phyloP scores from a whole-genome alignment of 2,329 filamentous ascomycete species.

The Dothidotthia symphoricarpi region DNA sequence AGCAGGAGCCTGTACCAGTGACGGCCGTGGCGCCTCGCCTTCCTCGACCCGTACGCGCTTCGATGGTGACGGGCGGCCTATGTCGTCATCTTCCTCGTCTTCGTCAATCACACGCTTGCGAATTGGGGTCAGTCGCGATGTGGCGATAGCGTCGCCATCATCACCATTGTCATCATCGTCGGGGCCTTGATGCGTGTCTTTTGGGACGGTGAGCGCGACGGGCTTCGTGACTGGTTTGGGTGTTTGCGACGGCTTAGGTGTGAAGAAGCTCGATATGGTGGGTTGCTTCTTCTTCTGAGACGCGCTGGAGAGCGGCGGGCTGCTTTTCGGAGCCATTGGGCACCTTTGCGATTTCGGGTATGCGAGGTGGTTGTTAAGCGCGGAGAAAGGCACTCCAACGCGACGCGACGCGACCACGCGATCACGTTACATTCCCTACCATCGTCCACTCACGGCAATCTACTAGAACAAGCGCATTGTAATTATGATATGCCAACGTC shows the following conservation, averaged over 20 bases:
- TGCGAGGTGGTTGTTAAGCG: conserved; percentile 6
- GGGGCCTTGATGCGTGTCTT: conserved; percentile 11
- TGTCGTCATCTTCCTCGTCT: conserved; percentile 37
- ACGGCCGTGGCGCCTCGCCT: conserved; percentile 20
- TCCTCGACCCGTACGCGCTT: conserved; percentile 40
- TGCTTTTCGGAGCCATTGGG: conserved; percentile 41
- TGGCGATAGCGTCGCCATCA: conserved; percentile 8
- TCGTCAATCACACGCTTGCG: conserved; percentile 41
- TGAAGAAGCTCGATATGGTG: conserved; percentile 84
- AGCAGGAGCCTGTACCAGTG: conserved; percentile 23
- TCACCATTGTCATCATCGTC: conserved; percentile 16
- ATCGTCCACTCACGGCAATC: too few species aligned
- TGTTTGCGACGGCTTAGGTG: conserved; percentile 44
- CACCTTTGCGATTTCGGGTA: conserved; percentile 5
- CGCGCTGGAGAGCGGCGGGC: conserved; percentile 28
- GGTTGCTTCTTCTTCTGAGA: conserved; percentile 66
- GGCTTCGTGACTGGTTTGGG: conserved; percentile 27
- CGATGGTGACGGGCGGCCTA: conserved; percentile 24
- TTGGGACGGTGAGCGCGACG: conserved; percentile 19
- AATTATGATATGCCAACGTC: too few species aligned
- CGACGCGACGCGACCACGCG: conserved; percentile 18
- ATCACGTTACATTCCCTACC: conserved; percentile 18
- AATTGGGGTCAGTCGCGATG: conserved; percentile 6
- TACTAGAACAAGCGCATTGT: too few species aligned
- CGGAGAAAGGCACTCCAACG: conserved; percentile 6